Evolutionary conservation across 1,284 basidiomycete genomes (phyloP), one percentile per base, ranked within the genome.

Genomic region (Cutaneotrichosporon cutaneum): DNA sequence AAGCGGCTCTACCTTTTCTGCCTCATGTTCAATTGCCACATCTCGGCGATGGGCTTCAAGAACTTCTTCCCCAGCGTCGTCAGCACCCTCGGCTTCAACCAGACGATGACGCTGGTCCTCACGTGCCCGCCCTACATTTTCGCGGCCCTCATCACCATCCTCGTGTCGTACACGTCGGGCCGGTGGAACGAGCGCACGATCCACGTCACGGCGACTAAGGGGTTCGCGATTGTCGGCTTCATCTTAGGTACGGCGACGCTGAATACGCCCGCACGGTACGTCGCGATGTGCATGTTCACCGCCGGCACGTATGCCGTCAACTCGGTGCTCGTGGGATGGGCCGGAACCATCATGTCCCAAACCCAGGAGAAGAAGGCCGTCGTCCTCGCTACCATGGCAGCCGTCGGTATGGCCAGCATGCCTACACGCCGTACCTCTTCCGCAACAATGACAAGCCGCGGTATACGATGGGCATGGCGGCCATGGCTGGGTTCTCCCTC

Each of bases 51-150:
- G 53, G 67, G 68, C 16, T 71, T 71, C 65, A 68, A 71, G 59
- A 69, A 69, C 66, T 73, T 72, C 59, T 68, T 72, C 65, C 70
- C 68, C 42, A 62, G 63, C 16, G 65, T 70, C 26, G 66, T 72
- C 33, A 22, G 59, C 48, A 68, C 71, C 2, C 71, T 78, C 44
- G 77, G 77, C 9, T 77, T 72, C 67, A 59, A 56, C 47, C 61
- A 65, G 16, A 76, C 69, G 44, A 70, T 72, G 54, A 77, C 77
- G 0, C 71, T 79, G n/a, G 68, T 77, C 8, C 72, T 81, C 39
- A 78, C 76, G n/a, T 75, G 74, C 42, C 77, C 78, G 14, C 76
- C 77, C 0, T 77, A 77, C 65, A 61, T 74, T 24, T 22, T 68
- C 16, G 67, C 70, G 2, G 72, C 67, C n/a, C 33, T 60, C 7